Percentiles rank a stretch among this genome's conserved stretches.
phyloP scores from a whole-genome alignment of 2,329 filamentous ascomycete genomes.

The Elsinoe ampelina region DNA sequence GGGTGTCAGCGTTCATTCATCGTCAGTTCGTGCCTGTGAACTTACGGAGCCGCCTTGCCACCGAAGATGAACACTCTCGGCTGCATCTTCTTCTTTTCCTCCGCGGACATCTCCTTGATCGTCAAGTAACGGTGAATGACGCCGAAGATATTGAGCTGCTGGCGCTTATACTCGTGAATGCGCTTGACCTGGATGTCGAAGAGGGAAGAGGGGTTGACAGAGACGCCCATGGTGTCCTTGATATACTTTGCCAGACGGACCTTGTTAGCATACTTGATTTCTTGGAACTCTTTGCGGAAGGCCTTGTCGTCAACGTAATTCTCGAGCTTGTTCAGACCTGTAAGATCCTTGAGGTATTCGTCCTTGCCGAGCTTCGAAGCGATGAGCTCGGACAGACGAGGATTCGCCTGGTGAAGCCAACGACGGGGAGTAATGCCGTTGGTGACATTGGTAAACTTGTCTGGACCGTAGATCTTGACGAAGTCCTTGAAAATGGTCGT shows the following conservation, averaged over 20 bases:
- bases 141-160: conserved; percentile 82
- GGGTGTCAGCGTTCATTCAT: too few relatives aligned
- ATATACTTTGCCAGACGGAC: conserved; percentile 85
- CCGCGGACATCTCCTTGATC: conserved; percentile 74
- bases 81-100: conserved; percentile 75
- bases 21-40: too few relatives aligned
- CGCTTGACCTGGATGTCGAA: conserved; percentile 99
- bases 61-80: conserved; percentile 94
- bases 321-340: conserved; percentile 76
- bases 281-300: conserved; percentile 90
- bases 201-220: conserved; percentile 75
- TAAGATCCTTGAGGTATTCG: conserved; percentile 84
- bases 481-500: conserved; percentile 99
- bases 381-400: conserved; percentile 81
- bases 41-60: conserved; percentile 76
- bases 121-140: conserved; percentile 89
- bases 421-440: conserved; percentile 94
- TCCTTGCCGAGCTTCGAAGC: conserved; percentile 76
- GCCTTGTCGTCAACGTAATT: conserved; percentile 71
- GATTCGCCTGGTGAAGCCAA: conserved; percentile 97
- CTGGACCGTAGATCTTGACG: conserved; percentile 83
- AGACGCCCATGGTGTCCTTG: conserved; percentile 67
- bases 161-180: conserved; percentile 96
- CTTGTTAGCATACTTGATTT: conserved; percentile 97
- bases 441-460: conserved; percentile 98